Evolutionary conservation across 768 basidiomycete genomes (phyloP), one percentile per base, ranked within the genome.

Genomic region (Phallus indusiatus): DNA sequence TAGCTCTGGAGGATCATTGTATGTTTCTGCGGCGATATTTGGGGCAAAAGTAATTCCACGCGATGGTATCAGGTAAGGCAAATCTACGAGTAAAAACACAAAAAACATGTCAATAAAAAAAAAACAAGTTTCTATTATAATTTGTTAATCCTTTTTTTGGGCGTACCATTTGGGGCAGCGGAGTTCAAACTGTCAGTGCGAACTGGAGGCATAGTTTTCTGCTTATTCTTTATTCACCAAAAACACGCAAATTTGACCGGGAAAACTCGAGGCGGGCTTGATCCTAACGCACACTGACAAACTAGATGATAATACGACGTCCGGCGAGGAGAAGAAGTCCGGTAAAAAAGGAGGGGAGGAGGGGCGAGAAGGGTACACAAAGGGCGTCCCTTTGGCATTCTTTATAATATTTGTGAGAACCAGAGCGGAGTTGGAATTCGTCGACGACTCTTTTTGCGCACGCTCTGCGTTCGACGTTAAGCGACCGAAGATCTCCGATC

Each of bases 21-120:
- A 85, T 17, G 81, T 78, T 51, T 75, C 75, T 12, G 84, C 81
- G 1, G 83, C 84, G 57, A 84, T 65, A 58, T 77, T 81, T 60
- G 81, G 77, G 48, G 78, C 78, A 67, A 86, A 86, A 22, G 80
- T 77, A 66, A 84, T 74, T 60, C 70, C 68, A 47, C 66, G 58
- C 73, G 70, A 62, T 66, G 70, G 2, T 62, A 73, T n/a, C 12
- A 42, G 42, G n/a, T 42, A 42, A n/a, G 42, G 42, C 42, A 42
- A 4, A 4, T 42, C 42, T 42, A 42, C 4, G 12, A 42, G 42
- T n/a, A n/a, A n/a, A 42, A 42, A 42, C 14, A 42, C 42, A 12
- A n/a, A 42, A 12, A n/a, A 42, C n/a, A 42, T n/a, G n/a, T n/a
- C 42, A 28, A 11, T 10, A 42, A 42, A 42, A 10, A 42, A 42